These are phyloP conservation scores for Phytophthora pinifolia DNA, from an alignment of 352 stramenopile genomes.

Conservation along the genomic window DNA sequence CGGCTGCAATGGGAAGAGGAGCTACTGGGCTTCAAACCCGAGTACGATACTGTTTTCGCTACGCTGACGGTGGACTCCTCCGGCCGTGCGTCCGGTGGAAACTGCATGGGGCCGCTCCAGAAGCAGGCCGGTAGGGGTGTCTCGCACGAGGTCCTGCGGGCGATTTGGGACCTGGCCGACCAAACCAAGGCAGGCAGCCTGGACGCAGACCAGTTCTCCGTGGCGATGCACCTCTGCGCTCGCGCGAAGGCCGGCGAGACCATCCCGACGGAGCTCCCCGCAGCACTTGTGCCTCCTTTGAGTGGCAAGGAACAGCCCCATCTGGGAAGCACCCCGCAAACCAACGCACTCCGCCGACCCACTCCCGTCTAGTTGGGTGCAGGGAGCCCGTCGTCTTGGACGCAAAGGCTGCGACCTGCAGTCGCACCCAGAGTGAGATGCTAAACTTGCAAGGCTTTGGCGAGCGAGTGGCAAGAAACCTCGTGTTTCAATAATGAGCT, in stretches of 20 bases:
- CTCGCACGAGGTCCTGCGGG: slow-evolving; percentile 69
- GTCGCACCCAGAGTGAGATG: too few relatives aligned
- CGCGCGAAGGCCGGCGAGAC: slow-evolving; percentile 72
- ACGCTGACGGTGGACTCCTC: slow-evolving; percentile 55
- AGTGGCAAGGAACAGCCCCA: slow-evolving; percentile 26
- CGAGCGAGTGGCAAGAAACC: too few relatives aligned
- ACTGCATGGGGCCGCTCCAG: slow-evolving; percentile 82
- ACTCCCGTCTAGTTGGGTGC: slow-evolving; percentile 14
- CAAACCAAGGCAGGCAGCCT: slow-evolving; percentile 88
- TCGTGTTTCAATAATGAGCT: too few relatives aligned
- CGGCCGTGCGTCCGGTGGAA: slow-evolving; percentile 60
- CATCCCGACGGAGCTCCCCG: slow-evolving; percentile 61
- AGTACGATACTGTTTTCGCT: slow-evolving; percentile 87
- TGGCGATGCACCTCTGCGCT: slow-evolving; percentile 89
- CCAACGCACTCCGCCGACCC: slow-evolving; percentile 18
- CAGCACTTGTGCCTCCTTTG: slow-evolving; percentile 57
- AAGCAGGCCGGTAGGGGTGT: slow-evolving; percentile 46
- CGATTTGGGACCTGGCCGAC: slow-evolving; percentile 91
- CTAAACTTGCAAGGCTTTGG: too few relatives aligned
- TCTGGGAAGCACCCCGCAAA: slow-evolving; percentile 10
- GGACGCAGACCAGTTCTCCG: slow-evolving; percentile 89
- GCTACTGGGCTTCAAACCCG: slow-evolving; percentile 53
- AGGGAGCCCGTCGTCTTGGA: not conserved
- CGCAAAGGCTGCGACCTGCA: too few relatives aligned
- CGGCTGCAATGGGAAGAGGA: slow-evolving; percentile 66